A percentile compares a stretch with the other conserved stretches of the same genome.
phyloP scores from a whole-genome alignment of 257 asterid species.

The Primulina huaijiensis region DNA sequence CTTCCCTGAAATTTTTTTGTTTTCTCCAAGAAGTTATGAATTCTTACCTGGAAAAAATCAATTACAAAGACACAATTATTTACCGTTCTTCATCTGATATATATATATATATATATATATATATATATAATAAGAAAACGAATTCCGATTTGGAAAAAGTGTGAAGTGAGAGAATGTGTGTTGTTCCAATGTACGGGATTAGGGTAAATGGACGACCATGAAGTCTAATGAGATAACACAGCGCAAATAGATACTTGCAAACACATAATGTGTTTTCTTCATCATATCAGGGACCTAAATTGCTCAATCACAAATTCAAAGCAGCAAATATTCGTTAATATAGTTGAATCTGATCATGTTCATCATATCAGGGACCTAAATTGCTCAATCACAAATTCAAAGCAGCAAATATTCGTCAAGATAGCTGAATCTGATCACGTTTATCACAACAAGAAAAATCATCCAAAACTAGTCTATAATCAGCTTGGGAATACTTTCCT shows the following conservation, averaged over 20 bases:
- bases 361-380: not conserved
- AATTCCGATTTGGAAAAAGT: not conserved
- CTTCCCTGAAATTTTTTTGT: slow-evolving; percentile 40
- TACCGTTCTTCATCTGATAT: slow-evolving; percentile 3
- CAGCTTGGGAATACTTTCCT: too few relatives aligned
- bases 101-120: too few relatives aligned
- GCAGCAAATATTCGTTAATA: not conserved
- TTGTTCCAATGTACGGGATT: not conserved
- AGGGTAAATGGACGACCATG: not conserved
- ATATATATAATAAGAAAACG: not conserved
- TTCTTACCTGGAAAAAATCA: slow-evolving; percentile 59
- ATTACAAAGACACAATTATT: slow-evolving; percentile 5
- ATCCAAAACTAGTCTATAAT: too few relatives aligned
- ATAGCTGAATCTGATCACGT: not conserved
- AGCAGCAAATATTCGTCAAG: not conserved
- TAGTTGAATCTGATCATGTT: not conserved
- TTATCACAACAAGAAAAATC: too few relatives aligned
- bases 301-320: not conserved
- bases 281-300: not conserved
- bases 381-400: not conserved
- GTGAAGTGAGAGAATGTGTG: not conserved
- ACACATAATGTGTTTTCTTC: not conserved
- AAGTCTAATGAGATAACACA: not conserved
- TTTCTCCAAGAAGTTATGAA: slow-evolving; percentile 82
- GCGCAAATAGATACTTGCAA: not conserved